Evolutionary conservation across 805 yeast genomes (phyloP), one percentile per base, ranked within the genome.

Genomic region (Candida vaughaniae): DNA sequence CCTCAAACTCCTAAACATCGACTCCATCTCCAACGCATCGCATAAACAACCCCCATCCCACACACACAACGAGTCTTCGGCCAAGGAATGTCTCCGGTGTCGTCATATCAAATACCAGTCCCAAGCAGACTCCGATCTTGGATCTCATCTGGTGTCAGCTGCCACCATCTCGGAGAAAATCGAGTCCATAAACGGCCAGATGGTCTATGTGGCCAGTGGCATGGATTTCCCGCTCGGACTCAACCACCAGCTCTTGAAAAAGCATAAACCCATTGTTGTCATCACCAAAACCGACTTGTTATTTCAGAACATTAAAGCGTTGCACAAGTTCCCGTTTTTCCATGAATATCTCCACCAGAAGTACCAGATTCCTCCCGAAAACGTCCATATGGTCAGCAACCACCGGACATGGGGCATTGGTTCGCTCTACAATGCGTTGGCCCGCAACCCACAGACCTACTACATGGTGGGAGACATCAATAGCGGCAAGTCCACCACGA

Each of bases 161-260:
- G 25, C 15, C 14, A 7, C 25, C 3, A 30, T 38, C 4, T 12
- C 29, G 14, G 36, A 38, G 5, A 29, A 29, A 16, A 4, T 38
- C 8, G 35, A 33, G 3, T 8, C 10, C 3, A n/a, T 27, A 5
- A 26, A 30, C 6, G 39, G 42, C 10, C 7, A 29, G 25, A 16
- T 43, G 16, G 26, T 45, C 1, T 40, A 45, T 15, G 40, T 42
- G 10, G 25, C 35, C 6, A 39, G 27, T 22, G 39, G 35, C 6
- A 5, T 72, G 10, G 95, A 86, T 46, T 85, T 86, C 52, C 96
- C 96, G 1, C 60, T 82, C 27, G 70, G 81, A 5, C 49, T 81
- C 3, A 62, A 71, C 39, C 10, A 12, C 4, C 10, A 8, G 3
- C 22, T 40, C 16, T 15, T 42, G 3, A 29, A 18, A 11, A 16